These are phyloP conservation scores for Pugionium dolabratum DNA, from an alignment of 345 rosid species.

Conservation along the genomic window DNA sequence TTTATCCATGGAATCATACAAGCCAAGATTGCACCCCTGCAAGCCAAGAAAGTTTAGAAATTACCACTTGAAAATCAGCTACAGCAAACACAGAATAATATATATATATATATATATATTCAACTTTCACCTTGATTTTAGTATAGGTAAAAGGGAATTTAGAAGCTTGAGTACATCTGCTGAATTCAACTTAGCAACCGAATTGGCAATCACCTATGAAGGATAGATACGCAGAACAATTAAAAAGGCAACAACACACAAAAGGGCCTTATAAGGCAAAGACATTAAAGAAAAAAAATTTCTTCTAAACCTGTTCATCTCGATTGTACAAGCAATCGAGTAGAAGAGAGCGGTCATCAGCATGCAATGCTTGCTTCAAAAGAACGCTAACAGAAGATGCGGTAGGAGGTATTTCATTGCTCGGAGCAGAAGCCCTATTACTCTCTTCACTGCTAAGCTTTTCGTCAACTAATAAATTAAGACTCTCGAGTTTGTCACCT, in stretches of 20 bases:
- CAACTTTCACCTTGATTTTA: conserved; percentile 67
- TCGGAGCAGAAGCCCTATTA: conserved; percentile 38
- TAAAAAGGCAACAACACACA: not conserved
- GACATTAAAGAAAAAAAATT: conserved; percentile 3
- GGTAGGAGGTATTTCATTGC: conserved; percentile 65
- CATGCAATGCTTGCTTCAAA: conserved; percentile 84
- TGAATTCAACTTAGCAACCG: conserved; percentile 65
- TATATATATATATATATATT: not conserved
- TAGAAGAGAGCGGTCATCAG: conserved; percentile 83
- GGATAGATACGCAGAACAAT: not conserved
- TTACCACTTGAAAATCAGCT: not conserved
- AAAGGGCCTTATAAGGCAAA: not conserved
- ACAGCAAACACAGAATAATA: conserved; percentile 5
- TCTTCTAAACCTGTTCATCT: conserved; percentile 67
- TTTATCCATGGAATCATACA: conserved; percentile 93
- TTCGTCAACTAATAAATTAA: conserved; percentile 48
- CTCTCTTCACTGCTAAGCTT: conserved; percentile 39
- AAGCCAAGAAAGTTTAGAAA: not conserved
- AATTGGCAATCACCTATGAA: conserved; percentile 81
- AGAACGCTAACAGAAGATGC: conserved; percentile 84
- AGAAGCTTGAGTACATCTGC: conserved; percentile 80
- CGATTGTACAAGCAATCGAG: conserved; percentile 88
- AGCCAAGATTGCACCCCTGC: conserved; percentile 87
- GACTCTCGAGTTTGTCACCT: conserved; percentile 79
- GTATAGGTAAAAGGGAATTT: conserved; percentile 66